Base-by-base conservation (phyloP, 2,329 filamentous ascomycete genomes). In the Cercospora sp. region DNA sequence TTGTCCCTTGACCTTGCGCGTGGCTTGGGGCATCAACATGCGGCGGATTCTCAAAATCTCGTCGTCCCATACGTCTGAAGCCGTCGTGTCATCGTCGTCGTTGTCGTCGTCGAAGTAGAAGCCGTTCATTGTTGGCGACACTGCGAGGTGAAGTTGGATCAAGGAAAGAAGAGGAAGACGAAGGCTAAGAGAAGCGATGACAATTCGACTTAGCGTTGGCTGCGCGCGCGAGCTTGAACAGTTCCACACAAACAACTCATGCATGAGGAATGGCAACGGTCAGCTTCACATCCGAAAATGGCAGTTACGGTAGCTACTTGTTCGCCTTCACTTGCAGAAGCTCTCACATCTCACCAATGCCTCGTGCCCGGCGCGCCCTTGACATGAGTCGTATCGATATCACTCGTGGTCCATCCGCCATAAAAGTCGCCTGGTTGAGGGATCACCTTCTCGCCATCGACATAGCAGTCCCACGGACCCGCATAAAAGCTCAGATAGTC, bases 401-500 rank as follows among this genome's bases (percentile, higher is more conserved):
- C 87, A 68, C 82, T 84, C 60, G 86, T 89, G 68, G 87, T 85
- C 87, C 87, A 90, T 2, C 87, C 87, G 26, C 87, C 87, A 77
- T 89, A 89, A 70, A 88, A 89, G 72, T 89, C 87, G 7, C 86
- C 86, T 16, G 85, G 86, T 78, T 89, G 86, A 45, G 86, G 80
- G 75, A 84, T 80, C 20, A 88, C 87, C 73, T 81, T 81, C 76
- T 89, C 87, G 9, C 86, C 86, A 75, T 89, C 86, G 4, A 88
- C 87, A 75, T 82, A 87, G 73, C 87, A 89, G 67, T 87, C 84
- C 87, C 86, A 89, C 12, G 86, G 86, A 13, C 83, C 85, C 12
- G 85, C 86, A 74, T 88, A 89, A 72, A 89, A 87, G 48, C 84
- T 86, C 61, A 90, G 72, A 76, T 85, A 85, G 13, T 83, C 85